Base-by-base conservation (phyloP, 148 eudicot species). In the Diospyros lotus region DNA sequence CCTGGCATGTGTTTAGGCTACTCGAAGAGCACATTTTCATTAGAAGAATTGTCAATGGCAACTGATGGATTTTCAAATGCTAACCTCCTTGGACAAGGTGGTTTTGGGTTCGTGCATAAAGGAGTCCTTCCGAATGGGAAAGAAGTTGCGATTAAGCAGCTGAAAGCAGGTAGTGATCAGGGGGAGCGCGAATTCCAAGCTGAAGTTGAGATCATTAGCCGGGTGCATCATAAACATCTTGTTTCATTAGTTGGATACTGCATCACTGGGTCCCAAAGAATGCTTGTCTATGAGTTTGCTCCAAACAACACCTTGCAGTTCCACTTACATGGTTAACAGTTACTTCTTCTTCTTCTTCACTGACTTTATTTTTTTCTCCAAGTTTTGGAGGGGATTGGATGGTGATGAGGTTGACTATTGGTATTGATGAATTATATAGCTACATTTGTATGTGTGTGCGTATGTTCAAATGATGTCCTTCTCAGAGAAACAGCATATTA, bases 201-300 rank as follows among this genome's bases (percentile, higher is more conserved):
- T 6, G 98, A 94, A 80, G 96, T 94, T 78, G 98, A 94, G 79
- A 94, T 94, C 46, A 94, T 94, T 73, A 94, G 97, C 79, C 90
- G 97, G 15, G 97, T 95, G 38, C 99, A 95, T 87, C 99, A 95
- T 82, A 95, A 92, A 64, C 99, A 95, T 87, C 99, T 95, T 74
- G 99, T 95, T 63, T 92, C 99, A 3, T 84, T 95, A 78, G 97
- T 95, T 84, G 99, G 99, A 71, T 95, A 95, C 69, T 95, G 99
- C 86, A 95, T 85, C 48, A 80, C 89, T 71, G 99, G 99, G 52
- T 62, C 87, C 66, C 85, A 95, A 75, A 89, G 96, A 80, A 66
- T 95, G 81, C 93, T 95, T 76, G 94, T 95, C 17, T 95, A 95
- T 50, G 99, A 95, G 87, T 95, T 92, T 79, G 99, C 92, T 77